Percentiles rank a stretch among this genome's conserved stretches.
These are phyloP conservation scores for Coniochaeta sp. DNA, from an alignment of 2,329 filamentous ascomycete genomes.

Conservation along the genomic window DNA sequence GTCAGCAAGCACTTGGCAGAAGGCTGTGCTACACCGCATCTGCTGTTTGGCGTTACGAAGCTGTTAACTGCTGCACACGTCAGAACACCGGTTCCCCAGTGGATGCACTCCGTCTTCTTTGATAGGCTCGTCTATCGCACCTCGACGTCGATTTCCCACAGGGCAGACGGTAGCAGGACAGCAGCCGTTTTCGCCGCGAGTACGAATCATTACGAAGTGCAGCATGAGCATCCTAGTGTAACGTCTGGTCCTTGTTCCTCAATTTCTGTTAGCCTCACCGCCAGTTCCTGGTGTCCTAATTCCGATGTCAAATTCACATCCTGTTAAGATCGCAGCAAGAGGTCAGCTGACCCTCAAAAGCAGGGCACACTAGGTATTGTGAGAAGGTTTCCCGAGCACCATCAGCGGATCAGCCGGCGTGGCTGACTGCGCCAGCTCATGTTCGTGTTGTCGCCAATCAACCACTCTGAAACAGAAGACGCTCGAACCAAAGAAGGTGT, in stretches of 20 bases:
- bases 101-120: not conserved
- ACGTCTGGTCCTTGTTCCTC: not conserved
- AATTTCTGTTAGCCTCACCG: not conserved
- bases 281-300: not conserved
- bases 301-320: not conserved
- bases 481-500: not conserved
- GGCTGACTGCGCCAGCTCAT: not conserved
- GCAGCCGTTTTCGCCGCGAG: not conserved
- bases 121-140: not conserved
- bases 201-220: not conserved
- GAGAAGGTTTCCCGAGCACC: not conserved
- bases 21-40: constrained; percentile 1
- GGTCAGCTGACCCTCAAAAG: not conserved
- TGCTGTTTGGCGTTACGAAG: not conserved
- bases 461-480: not conserved
- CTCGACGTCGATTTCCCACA: not conserved
- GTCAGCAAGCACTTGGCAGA: not conserved
- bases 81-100: not conserved
- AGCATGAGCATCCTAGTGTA: not conserved
- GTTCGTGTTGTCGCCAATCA: not conserved
- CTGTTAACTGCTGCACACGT: not conserved
- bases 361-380: not conserved
- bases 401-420: not conserved
- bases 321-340: not conserved
- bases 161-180: not conserved